phyloP scores from a whole-genome alignment of 2,329 filamentous ascomycete species.

The Graphilbum ipis-grandicollis region DNA sequence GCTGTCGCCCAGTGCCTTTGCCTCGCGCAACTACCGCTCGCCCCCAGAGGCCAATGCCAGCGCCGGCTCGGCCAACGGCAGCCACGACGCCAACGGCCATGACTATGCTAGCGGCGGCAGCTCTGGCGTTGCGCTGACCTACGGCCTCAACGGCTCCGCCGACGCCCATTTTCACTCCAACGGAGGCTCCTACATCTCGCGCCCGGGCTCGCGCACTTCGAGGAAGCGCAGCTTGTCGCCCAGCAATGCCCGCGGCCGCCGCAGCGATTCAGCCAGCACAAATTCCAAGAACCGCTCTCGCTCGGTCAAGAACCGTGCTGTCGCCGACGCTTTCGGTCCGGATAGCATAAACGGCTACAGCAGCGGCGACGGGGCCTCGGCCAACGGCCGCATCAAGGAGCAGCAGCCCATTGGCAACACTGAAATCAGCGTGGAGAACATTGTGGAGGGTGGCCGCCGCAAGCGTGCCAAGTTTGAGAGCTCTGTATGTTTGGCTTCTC shows the following conservation, averaged over 20 bases:
- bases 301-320: slow-evolving; percentile 50
- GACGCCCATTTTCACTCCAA: slow-evolving; percentile 16
- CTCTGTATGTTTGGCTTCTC: slow-evolving; percentile 52
- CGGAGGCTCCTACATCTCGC: slow-evolving; percentile 39
- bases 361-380: slow-evolving; percentile 69
- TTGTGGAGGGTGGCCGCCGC: slow-evolving; percentile 87
- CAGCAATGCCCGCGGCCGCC: slow-evolving; percentile 43
- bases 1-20: slow-evolving; percentile 23
- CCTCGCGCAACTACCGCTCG: slow-evolving; percentile 7
- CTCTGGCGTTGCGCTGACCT: background rate
- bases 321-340: slow-evolving; percentile 30
- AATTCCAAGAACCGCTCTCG: slow-evolving; percentile 48
- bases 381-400: slow-evolving; percentile 65
- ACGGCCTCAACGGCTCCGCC: background rate
- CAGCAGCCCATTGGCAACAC: slow-evolving; percentile 62
- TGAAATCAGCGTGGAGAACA: slow-evolving; percentile 95
- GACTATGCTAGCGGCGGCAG: background rate
- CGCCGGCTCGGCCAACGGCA: slow-evolving; percentile 8
- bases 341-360: slow-evolving; percentile 64
- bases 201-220: slow-evolving; percentile 53
- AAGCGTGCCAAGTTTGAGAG: slow-evolving; percentile 93
- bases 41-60: slow-evolving; percentile 14
- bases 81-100: slow-evolving; percentile 32
- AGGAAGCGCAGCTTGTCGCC: slow-evolving; percentile 68
- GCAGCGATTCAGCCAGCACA: slow-evolving; percentile 55